These are phyloP conservation scores for Seminavis robusta DNA, from an alignment of 108 stramenopile species.

Conservation along the genomic window DNA sequence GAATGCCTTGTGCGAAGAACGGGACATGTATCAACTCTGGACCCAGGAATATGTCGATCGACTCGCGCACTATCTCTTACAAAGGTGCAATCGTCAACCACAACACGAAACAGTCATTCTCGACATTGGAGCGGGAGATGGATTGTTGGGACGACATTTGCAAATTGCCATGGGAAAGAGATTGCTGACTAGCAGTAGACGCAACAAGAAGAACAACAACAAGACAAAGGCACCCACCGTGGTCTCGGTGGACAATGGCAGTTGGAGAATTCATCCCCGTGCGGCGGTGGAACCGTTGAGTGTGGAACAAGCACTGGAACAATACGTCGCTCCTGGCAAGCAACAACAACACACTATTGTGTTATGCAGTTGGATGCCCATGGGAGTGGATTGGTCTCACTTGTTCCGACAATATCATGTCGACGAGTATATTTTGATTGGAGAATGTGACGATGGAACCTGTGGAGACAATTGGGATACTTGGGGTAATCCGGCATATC, in stretches of 20 bases:
- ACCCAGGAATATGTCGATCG: conserved; percentile 66
- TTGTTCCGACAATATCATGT: conserved; percentile 51
- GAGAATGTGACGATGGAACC: conserved; percentile 76
- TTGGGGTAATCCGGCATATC: conserved; percentile 67
- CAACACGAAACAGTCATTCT: conserved; percentile 42
- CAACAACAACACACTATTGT: conserved; percentile 55
- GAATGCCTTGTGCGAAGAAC: conserved; percentile 74
- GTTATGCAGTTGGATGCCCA: conserved; percentile 86
- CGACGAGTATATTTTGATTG: conserved; percentile 82
- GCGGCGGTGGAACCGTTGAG: conserved; percentile 54
- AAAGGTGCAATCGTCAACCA: not conserved
- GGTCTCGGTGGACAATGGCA: conserved; percentile 76
- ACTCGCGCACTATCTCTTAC: conserved; percentile 64
- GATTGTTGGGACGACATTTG: conserved; percentile 35
- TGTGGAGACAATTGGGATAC: conserved; percentile 82
- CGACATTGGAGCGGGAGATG: conserved; percentile 87
- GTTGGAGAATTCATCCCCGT: conserved; percentile 57
- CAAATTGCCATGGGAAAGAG: conserved; percentile 6
- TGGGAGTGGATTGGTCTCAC: conserved; percentile 71
- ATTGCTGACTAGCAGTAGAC: conserved; percentile 8
- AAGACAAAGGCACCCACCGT: conserved; percentile 23
- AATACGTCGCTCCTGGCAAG: conserved; percentile 26
- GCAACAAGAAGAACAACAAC: conserved; percentile 7
- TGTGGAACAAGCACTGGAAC: conserved; percentile 49
- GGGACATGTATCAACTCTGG: conserved; percentile 77